Evolutionary conservation across 169 alveolate species (phyloP), one percentile per base, ranked within the genome.

Genomic region (Plasmodium billcollinsi): DNA sequence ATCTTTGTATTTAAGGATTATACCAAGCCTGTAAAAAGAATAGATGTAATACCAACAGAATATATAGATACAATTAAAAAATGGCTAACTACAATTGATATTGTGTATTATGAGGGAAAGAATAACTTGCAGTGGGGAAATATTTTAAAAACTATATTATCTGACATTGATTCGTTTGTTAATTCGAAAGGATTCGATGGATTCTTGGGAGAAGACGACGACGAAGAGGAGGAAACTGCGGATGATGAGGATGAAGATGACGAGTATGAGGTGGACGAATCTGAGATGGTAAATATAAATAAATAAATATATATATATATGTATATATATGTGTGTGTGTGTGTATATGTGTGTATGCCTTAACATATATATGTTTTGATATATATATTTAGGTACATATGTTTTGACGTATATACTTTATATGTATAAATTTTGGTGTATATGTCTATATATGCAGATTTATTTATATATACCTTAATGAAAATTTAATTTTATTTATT

Each of bases 11-110:
- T 96, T 88, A 97, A 97, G 91, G 99, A 98, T 90, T 97, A 97
- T 65, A 93, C 98, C 21, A 97, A 95, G 63, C 98, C 99, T 0
- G 98, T 97, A 15, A 97, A 97, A 73, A 83, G 99, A 73, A 97
- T 98, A 8, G 97, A 97, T 94, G 94, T 98, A 5, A 97, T 98
- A 45, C 99, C 99, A 14, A 96, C 97, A 21, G 99, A 97, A 74
- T 95, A 93, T 86, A 93, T 98, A 43, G 99, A 98, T 73, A 92
- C 94, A 61, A 94, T 98, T 33, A 98, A 98, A 88, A 92, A 95
- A 50, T 97, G 98, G 98, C 92, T 97, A 72, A 96, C 96, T 69
- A 98, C 96, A 70, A 69, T 94, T 45, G 97, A 93, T 43, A 96
- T 97, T 26, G 98, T 97, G 12, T 97, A 97, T 96, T 97, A 97